Conservation (phyloP, 2,329 filamentous ascomycete genomes). For the Scopulariopsis brevicaulis region DNA sequence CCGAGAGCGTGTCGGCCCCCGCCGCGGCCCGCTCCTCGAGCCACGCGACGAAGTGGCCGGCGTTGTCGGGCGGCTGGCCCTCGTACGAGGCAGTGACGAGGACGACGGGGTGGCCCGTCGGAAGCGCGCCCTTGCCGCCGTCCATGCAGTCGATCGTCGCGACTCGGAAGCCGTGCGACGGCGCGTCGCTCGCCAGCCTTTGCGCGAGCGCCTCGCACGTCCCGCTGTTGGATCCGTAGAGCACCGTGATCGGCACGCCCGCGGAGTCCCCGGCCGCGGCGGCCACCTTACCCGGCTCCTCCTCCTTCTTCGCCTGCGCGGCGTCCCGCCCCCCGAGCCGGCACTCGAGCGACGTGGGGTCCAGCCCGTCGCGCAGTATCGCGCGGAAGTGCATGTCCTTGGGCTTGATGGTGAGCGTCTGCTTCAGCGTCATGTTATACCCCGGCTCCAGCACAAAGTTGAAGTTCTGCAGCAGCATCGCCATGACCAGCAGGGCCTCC, state of each 20-base stretch:
- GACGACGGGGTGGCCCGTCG: conserved; percentile 48
- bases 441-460: conserved; percentile 51
- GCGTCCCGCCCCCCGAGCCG: conserved; percentile 22
- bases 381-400: conserved; percentile 53
- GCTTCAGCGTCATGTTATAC: conserved; percentile 43
- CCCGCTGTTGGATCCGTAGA: conserved; percentile 64
- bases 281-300: conserved; percentile 1
- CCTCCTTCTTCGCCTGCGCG: background rate
- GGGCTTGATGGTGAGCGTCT: conserved; percentile 51
- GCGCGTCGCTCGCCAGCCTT: conserved; percentile 47
- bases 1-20: conserved; percentile 46
- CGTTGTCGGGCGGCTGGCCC: conserved; percentile 64
- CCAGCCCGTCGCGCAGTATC: conserved; percentile 35
- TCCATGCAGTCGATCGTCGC: conserved; percentile 45
- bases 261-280: conserved; percentile 3
- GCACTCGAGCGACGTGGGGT: conserved; percentile 32
- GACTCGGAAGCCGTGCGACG: conserved; percentile 46
- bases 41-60: conserved; percentile 57
- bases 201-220: conserved; percentile 63
- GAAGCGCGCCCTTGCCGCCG: conserved; percentile 46
- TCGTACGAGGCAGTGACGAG: conserved; percentile 65
- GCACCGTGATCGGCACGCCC: conserved; percentile 45
- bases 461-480: conserved; percentile 60
- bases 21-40: conserved; percentile 42
- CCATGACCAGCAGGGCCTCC: conserved; percentile 50